A percentile compares a stretch with the other conserved stretches of the same genome.
phyloP scores from a whole-genome alignment of 2,329 filamentous ascomycete genomes.

The Phyllosticta paracitricarpa region DNA sequence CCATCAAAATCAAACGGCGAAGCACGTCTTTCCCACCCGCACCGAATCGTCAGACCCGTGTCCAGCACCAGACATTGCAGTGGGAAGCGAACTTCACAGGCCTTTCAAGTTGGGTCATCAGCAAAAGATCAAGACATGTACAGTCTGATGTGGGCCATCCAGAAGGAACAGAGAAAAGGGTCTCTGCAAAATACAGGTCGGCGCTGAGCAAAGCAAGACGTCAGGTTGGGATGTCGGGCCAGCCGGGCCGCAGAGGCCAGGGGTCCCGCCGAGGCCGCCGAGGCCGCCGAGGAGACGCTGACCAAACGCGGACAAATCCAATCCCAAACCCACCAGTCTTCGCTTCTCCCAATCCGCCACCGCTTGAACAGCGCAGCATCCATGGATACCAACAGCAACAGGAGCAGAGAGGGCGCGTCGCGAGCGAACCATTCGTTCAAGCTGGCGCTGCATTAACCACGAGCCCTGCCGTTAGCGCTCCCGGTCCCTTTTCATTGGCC shows the following conservation, averaged over 20 bases:
- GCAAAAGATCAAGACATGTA: not conserved
- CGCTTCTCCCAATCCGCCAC: not conserved
- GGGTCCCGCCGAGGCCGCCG: not conserved
- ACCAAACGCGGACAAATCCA: not conserved
- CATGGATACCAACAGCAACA: not conserved
- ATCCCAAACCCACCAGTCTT: not conserved
- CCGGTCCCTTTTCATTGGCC: not conserved
- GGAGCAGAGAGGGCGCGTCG: not conserved
- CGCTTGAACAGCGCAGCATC: not conserved
- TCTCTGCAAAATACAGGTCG: not conserved
- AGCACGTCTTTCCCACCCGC: not conserved
- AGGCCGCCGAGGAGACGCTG: not conserved
- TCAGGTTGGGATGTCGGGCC: not conserved
- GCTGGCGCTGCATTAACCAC: not conserved
- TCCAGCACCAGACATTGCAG: not conserved
- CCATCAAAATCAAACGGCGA: not conserved
- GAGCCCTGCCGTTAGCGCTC: not conserved
- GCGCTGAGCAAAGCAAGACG: not conserved
- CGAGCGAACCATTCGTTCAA: not conserved
- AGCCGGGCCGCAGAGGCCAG: not conserved
- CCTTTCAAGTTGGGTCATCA: not conserved
- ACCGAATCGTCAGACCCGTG: not conserved
- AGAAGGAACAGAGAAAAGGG: not conserved
- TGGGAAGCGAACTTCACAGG: not conserved
- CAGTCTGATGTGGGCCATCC: not conserved